These are phyloP conservation scores for Haemoproteus tartakovskyi DNA, from an alignment of 169 alveolate genomes.

Conservation along the genomic window DNA sequence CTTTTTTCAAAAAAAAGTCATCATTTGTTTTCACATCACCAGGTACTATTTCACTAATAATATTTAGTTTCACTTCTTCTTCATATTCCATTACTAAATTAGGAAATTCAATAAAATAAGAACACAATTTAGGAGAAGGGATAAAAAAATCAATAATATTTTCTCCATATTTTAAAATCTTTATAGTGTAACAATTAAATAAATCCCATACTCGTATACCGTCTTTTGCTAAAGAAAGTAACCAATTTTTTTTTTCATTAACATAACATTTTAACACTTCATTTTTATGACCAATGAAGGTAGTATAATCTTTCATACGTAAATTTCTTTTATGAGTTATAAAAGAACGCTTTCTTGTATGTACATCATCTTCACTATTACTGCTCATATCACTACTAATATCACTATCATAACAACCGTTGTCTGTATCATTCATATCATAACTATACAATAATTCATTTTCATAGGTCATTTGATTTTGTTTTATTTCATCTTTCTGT, in stretches of 20 bases:
- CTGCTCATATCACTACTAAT: not conserved
- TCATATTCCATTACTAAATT: constrained; percentile 41
- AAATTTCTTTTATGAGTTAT: no score
- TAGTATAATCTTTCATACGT: constrained; percentile 30
- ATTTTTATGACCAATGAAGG: constrained; percentile 52
- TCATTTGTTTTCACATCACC: not conserved
- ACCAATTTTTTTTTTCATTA: constrained; percentile 33
- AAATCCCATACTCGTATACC: constrained; percentile 62
- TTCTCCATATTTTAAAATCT: constrained; percentile 54
- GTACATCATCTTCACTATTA: not conserved
- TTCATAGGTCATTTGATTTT: no score
- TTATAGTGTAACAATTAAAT: constrained; percentile 50
- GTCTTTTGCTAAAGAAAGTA: constrained; percentile 54
- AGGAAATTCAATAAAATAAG: constrained; percentile 41
- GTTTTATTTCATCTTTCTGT: no score
- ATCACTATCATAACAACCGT: not conserved
- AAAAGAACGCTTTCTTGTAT: no score
- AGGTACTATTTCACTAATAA: constrained; percentile 2
- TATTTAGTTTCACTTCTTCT: constrained; percentile 19
- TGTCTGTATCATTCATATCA: not conserved
- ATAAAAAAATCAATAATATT: constrained; percentile 49
- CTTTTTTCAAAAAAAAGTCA: not conserved
- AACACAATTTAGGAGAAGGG: constrained; percentile 4
- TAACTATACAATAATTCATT: no score
- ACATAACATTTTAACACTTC: constrained; percentile 60